Conservation (phyloP, 75 land plant species). For the Selaginella tamariscina region DNA sequence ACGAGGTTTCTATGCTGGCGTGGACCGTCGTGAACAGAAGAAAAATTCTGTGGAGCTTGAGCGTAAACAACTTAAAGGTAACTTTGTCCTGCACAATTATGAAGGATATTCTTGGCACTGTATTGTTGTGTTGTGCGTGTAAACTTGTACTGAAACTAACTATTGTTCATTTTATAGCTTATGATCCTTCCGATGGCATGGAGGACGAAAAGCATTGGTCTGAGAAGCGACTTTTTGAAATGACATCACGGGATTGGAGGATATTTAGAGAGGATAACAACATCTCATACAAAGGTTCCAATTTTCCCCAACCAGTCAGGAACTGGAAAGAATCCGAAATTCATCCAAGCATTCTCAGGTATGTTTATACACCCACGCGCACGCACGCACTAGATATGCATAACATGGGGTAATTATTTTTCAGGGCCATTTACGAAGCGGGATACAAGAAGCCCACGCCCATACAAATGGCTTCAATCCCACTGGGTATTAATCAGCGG, state of each 20-base stretch:
- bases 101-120: too few relatives aligned
- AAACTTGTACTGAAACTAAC: too few relatives aligned
- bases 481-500: constrained; percentile 10
- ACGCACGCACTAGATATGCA: too few relatives aligned
- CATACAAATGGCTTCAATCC: constrained; percentile 14
- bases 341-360: neutral
- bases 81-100: too few relatives aligned
- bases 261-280: neutral
- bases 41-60: neutral
- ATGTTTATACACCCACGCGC: too few relatives aligned
- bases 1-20: neutral
- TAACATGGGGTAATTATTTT: too few relatives aligned
- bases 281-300: neutral
- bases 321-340: neutral
- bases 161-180: too few relatives aligned
- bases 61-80: too few relatives aligned
- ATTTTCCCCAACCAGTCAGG: neutral
- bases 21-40: neutral
- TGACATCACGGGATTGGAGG: neutral
- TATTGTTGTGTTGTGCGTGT: too few relatives aligned
- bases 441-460: constrained; percentile 14
- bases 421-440: neutral
- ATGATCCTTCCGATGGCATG: neutral
- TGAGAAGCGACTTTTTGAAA: neutral
- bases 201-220: neutral